Percentiles rank a stretch among this genome's conserved stretches.
These are phyloP conservation scores for Paspalum vaginatum DNA, from an alignment of 176 grass and related monocot species.

Conservation along the genomic window DNA sequence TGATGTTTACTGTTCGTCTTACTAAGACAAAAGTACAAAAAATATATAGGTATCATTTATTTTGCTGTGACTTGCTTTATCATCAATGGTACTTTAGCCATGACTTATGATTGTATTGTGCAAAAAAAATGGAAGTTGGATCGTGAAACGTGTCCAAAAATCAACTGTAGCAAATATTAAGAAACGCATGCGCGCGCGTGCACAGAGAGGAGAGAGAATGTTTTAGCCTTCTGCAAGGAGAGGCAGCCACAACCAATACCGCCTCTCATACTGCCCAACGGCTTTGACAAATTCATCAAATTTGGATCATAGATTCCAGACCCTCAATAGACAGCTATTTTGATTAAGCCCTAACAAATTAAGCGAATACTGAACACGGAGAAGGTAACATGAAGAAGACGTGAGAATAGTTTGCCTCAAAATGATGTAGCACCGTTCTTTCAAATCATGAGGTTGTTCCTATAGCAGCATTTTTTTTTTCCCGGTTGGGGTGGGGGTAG, in stretches of 20 bases:
- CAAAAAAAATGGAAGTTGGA: no score
- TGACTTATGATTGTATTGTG: no score
- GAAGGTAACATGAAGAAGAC: constrained; percentile 6
- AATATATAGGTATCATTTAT: no score
- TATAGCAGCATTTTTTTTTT: background rate
- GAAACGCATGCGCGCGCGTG: no score
- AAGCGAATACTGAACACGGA: background rate
- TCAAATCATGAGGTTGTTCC: background rate
- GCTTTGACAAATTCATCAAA: background rate
- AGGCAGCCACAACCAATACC: background rate
- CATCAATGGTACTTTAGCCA: no score
- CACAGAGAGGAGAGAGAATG: background rate
- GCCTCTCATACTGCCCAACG: background rate
- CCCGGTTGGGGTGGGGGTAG: background rate
- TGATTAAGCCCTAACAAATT: background rate
- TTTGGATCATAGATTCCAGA: background rate
- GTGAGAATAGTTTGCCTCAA: background rate
- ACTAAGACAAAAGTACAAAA: no score
- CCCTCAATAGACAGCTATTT: background rate
- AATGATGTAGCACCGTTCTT: background rate
- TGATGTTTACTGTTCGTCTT: no score
- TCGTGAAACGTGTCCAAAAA: background rate
- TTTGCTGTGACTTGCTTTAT: no score
- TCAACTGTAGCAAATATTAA: background rate
- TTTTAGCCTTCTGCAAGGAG: background rate